phyloP scores from a whole-genome alignment of 2,329 filamentous ascomycete genomes.

The Penicillium frequentans region DNA sequence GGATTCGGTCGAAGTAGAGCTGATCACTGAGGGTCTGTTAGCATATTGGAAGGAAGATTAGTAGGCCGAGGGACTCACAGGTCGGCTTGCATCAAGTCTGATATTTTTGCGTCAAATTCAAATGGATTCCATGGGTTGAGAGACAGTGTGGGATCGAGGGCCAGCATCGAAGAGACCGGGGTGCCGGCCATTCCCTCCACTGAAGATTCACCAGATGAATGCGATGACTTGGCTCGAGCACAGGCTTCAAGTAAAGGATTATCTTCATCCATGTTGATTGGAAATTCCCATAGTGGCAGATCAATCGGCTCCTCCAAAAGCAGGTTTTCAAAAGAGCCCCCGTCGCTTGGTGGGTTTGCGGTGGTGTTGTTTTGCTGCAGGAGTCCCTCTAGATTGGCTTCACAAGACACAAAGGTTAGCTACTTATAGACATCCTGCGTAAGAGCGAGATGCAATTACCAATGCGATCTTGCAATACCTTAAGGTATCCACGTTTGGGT shows the following conservation, averaged over 20 bases:
- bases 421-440: no score
- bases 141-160: background rate
- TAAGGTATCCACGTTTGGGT: background rate
- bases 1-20: slow-evolving; percentile 34
- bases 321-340: background rate
- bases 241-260: background rate
- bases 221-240: background rate
- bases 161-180: background rate
- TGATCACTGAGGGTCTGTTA: slow-evolving; percentile 22
- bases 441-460: background rate
- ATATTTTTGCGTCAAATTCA: background rate
- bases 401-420: background rate
- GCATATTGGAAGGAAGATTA: background rate
- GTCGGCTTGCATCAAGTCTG: background rate
- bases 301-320: background rate
- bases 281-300: background rate
- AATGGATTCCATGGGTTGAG: background rate
- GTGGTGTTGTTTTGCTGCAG: background rate
- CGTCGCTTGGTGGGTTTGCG: background rate
- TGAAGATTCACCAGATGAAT: background rate
- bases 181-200: background rate
- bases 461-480: background rate
- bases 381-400: background rate
- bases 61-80: background rate
- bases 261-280: background rate